Conservation (phyloP, 2,329 filamentous ascomycete species). For the Colletotrichum sp. region DNA sequence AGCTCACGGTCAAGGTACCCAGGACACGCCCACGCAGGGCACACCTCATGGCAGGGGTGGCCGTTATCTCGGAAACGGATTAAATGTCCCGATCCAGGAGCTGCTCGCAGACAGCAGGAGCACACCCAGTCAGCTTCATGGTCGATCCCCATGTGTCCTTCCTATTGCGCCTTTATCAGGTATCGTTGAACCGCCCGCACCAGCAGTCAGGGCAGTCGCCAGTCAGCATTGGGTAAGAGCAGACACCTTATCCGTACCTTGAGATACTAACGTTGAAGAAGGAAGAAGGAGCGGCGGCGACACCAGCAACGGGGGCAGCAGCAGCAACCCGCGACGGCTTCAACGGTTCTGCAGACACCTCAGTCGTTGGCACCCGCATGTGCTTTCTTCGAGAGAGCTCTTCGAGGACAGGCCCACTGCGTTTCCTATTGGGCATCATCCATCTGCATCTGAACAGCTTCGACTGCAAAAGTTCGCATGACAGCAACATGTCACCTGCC, state of each 20-base stretch:
- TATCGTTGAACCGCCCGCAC: not conserved
- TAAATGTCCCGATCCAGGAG: slow-evolving; percentile 4
- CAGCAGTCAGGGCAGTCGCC: not conserved
- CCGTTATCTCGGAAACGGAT: slow-evolving; percentile 3
- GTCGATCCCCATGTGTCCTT: slow-evolving; percentile 9
- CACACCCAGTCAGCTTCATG: not conserved
- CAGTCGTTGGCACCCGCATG: not conserved
- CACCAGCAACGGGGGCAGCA: not conserved
- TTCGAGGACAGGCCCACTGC: not conserved
- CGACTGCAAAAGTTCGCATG: not conserved
- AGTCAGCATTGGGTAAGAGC: not conserved
- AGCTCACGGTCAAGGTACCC: not conserved
- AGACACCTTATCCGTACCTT: not conserved
- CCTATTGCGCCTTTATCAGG: slow-evolving; percentile 2
- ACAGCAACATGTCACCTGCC: not conserved
- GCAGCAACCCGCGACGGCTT: not conserved
- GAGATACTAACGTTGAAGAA: not conserved
- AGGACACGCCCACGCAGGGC: not conserved
- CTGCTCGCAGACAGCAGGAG: not conserved
- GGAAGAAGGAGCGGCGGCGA: not conserved
- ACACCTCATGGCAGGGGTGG: not conserved
- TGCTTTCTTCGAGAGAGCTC: not conserved
- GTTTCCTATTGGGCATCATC: not conserved
- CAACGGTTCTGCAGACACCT: not conserved
- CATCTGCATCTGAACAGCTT: not conserved